phyloP scores from a whole-genome alignment of 78 protist genomes.

The Isochrysis galbana region DNA sequence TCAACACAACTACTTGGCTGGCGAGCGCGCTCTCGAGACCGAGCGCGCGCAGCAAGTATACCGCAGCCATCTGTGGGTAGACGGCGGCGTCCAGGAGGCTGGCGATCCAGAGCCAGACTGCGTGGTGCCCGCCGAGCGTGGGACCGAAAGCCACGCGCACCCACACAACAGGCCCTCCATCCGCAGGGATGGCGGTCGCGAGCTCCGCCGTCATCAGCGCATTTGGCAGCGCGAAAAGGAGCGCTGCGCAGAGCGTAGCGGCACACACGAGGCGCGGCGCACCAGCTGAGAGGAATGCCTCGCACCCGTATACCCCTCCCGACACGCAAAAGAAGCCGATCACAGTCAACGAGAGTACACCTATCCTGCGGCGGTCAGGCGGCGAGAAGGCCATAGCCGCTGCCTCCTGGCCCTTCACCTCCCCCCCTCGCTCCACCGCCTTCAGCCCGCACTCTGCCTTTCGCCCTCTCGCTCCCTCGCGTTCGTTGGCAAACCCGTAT shows the following conservation, averaged over 20 bases:
- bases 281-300: neutral
- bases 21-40: neutral
- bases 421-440: too few species aligned
- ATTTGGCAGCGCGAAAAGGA: neutral
- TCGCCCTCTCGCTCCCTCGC: too few species aligned
- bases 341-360: neutral
- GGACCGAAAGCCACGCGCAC: neutral
- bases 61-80: conserved; percentile 1
- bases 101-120: neutral
- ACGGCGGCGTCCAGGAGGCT: neutral
- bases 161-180: neutral
- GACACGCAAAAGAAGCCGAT: neutral
- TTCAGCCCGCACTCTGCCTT: too few species aligned
- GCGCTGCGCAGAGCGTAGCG: neutral
- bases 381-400: neutral
- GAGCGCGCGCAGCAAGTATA: neutral
- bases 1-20: neutral
- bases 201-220: conserved; percentile 13
- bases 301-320: neutral
- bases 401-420: too few species aligned
- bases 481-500: neutral
- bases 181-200: neutral
- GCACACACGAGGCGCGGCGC: neutral
- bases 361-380: neutral
- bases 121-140: neutral